Conservation (phyloP, 2,329 filamentous ascomycete genomes). For the Albophoma yamanashiensis region DNA sequence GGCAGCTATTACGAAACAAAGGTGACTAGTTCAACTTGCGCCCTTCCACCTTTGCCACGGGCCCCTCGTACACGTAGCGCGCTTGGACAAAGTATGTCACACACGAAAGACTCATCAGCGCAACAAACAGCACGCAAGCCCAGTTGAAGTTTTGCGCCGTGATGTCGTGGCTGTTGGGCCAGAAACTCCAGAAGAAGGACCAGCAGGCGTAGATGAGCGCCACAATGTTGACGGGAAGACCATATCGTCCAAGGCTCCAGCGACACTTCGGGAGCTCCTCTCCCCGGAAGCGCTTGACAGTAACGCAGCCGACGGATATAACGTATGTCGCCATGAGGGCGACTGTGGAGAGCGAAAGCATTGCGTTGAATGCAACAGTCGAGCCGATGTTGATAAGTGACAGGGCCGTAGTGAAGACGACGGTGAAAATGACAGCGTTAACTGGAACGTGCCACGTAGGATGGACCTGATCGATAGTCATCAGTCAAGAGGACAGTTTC, state of each 20-base stretch:
- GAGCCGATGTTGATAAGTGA: conserved; percentile 22
- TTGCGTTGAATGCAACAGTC: conserved; percentile 20
- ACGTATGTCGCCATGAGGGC: conserved; percentile 22
- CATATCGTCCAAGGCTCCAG: conserved; percentile 26
- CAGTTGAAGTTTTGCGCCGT: conserved; percentile 5
- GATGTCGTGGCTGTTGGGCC: conserved; percentile 4
- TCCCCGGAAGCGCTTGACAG: conserved; percentile 21
- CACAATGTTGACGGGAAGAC: conserved; percentile 24
- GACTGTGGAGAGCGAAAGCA: conserved; percentile 20
- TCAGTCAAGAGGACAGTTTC: background rate
- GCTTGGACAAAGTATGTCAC: conserved; percentile 2
- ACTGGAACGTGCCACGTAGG: conserved; percentile 17
- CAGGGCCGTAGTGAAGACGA: conserved; percentile 16
- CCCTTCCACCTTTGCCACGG: conserved; percentile 3
- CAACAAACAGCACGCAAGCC: conserved; percentile 4
- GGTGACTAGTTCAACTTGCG: conserved; percentile 3
- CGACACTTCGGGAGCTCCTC: conserved; percentile 20
- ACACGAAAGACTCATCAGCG: conserved; percentile 2
- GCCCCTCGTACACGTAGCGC: conserved; percentile 3
- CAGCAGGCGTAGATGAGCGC: conserved; percentile 11
- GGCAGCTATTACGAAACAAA: background rate
- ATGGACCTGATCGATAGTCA: background rate
- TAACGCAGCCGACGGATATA: conserved; percentile 19
- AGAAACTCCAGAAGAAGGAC: conserved; percentile 10
- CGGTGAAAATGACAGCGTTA: conserved; percentile 19